Evolutionary conservation across 1,284 basidiomycete genomes (phyloP).

Genomic region (Coniferiporia sulphurascens): DNA sequence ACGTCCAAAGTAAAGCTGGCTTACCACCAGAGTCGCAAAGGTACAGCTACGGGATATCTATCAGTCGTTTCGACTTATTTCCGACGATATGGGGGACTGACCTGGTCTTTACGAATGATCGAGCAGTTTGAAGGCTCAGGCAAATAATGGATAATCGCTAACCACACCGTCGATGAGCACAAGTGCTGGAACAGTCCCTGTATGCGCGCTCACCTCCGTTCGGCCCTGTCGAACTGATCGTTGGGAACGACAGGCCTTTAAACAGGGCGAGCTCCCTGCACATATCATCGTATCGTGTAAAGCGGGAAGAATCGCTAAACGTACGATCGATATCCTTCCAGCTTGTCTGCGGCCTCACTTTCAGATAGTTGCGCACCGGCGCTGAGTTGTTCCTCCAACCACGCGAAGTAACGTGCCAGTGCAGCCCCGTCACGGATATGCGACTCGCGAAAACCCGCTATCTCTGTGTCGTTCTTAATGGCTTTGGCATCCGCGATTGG

Average conservation of each 20-base stretch:
- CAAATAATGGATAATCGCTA: constrained; percentile 91
- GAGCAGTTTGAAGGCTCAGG: constrained; percentile 76
- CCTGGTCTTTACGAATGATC: constrained; percentile 70
- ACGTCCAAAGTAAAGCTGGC: constrained; percentile 12
- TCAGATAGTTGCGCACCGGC: constrained; percentile 70
- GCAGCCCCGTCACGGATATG: constrained; percentile 92
- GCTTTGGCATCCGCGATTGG: constrained; percentile 83
- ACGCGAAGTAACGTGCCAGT: constrained; percentile 85
- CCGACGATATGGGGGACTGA: constrained; percentile 25
- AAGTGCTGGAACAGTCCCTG: background rate
- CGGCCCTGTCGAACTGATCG: constrained; percentile 87
- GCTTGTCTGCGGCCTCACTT: constrained; percentile 72
- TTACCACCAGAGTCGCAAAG: constrained; percentile 90
- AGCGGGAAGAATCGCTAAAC: constrained; percentile 29
- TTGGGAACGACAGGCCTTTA: constrained; percentile 86
- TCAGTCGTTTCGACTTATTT: constrained; percentile 7
- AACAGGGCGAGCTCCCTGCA: constrained; percentile 69
- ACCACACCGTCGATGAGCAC: background rate
- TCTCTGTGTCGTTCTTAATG: constrained; percentile 84
- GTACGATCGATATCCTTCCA: constrained; percentile 79
- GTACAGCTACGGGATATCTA: constrained; percentile 57
- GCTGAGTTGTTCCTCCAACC: constrained; percentile 84
- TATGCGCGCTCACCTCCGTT: constrained; percentile 65
- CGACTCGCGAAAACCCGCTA: constrained; percentile 85
- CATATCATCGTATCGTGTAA: background rate